A percentile compares a stretch with the other conserved stretches of the same genome.
Conservation (phyloP, 169 alveolate species). For the Neospora caninum region DNA sequence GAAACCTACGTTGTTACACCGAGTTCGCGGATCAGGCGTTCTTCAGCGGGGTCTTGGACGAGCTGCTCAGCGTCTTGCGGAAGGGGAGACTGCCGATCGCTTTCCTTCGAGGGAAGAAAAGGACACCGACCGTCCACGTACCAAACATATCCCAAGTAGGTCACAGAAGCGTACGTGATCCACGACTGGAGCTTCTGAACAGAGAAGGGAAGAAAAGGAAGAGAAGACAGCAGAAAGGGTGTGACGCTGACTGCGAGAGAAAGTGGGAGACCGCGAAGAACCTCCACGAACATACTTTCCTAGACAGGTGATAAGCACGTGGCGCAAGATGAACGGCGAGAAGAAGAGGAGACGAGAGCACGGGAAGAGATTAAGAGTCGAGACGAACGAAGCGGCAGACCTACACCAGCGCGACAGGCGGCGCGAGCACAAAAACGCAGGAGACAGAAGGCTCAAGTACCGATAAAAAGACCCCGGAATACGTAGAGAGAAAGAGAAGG, state of each 20-base stretch:
- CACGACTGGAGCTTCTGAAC: background rate
- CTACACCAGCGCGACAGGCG: background rate
- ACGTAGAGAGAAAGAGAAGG: no score
- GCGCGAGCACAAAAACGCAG: background rate
- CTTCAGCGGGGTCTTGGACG: background rate
- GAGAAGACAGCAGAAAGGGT: no score
- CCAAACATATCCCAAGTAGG: constrained; percentile 10
- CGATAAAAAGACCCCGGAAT: no score
- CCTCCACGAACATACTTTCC: no score
- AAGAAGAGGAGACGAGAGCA: no score
- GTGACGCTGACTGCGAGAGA: no score
- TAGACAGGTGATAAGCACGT: no score
- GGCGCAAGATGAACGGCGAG: no score
- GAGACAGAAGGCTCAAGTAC: no score
- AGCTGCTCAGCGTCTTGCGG: background rate
- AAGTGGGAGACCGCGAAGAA: no score
- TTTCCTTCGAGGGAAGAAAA: background rate
- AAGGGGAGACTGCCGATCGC: background rate
- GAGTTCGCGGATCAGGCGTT: background rate
- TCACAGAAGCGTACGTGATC: background rate
- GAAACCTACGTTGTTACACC: background rate
- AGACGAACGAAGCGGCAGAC: background rate
- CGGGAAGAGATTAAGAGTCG: background rate
- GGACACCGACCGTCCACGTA: background rate
- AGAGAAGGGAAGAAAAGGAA: background rate